A percentile compares a stretch with the other conserved stretches of the same genome.
Evolutionary conservation across 441 rosid genomes (phyloP).

Genomic region (Erodium chrysanthum): DNA sequence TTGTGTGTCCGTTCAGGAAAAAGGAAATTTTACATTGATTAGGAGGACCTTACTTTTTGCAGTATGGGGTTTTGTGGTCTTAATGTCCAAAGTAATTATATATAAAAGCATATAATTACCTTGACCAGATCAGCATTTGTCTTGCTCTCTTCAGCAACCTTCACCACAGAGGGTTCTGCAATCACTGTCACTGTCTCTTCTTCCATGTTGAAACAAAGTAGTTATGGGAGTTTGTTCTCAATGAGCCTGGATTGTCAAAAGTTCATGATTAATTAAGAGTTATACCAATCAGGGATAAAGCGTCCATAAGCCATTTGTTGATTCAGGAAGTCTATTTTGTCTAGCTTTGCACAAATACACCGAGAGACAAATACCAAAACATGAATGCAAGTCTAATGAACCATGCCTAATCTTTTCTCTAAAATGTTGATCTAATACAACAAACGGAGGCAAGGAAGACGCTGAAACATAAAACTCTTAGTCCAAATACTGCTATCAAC

Average conservation of each 20-base stretch:
- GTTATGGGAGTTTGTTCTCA: slow-evolving; percentile 5
- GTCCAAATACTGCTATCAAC: too few species aligned
- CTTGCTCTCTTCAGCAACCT: slow-evolving; percentile 31
- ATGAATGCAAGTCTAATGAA: not conserved
- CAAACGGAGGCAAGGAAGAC: too few species aligned
- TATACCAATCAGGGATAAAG: not conserved
- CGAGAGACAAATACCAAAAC: not conserved
- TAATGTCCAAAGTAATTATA: not conserved
- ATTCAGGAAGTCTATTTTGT: not conserved
- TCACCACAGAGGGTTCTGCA: slow-evolving; percentile 46
- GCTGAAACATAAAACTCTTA: too few species aligned
- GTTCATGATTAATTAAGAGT: not conserved
- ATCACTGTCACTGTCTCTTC: slow-evolving; percentile 31
- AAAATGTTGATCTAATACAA: too few species aligned
- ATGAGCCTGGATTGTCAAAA: slow-evolving; percentile 17
- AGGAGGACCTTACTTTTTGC: not conserved
- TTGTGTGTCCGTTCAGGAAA: not conserved
- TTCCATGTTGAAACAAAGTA: slow-evolving; percentile 42
- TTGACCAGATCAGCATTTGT: slow-evolving; percentile 34
- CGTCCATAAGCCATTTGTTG: not conserved
- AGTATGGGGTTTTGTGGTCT: not conserved
- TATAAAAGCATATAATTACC: slow-evolving; percentile 28
- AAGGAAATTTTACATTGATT: not conserved
- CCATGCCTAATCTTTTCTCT: not conserved
- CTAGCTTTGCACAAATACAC: not conserved